Evolutionary conservation across 2,329 filamentous ascomycete genomes (phyloP).

Genomic region (Akanthomyces uredinophilus): DNA sequence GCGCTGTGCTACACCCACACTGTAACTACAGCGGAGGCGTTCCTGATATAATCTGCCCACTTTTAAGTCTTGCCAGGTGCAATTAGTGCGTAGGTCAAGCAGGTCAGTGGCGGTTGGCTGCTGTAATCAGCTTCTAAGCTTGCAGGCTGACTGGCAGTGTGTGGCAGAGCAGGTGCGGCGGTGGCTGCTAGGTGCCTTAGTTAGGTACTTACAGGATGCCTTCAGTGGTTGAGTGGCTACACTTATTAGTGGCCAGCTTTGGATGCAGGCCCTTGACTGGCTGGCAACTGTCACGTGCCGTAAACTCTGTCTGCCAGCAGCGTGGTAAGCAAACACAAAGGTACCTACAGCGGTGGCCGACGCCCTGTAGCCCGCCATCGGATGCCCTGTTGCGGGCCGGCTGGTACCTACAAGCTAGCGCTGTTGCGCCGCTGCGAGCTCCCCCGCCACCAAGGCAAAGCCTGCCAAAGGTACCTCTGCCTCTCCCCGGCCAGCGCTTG

Average conservation of each 20-base stretch:
- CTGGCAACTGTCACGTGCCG: not conserved
- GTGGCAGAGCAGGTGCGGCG: too few relatives aligned
- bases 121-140: not conserved
- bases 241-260: too few relatives aligned
- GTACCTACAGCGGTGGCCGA: not conserved
- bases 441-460: not conserved
- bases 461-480: not conserved
- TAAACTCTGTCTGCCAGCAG: not conserved
- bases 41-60: not conserved
- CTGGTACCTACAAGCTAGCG: not conserved
- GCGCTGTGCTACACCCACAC: too few relatives aligned
- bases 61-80: constrained; percentile 2
- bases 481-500: not conserved
- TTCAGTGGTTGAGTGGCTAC: too few relatives aligned
- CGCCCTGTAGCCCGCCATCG: not conserved
- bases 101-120: not conserved
- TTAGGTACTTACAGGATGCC: too few relatives aligned
- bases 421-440: not conserved
- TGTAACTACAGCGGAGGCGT: not conserved
- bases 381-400: not conserved
- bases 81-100: not conserved
- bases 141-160: not conserved
- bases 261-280: not conserved
- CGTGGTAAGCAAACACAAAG: too few relatives aligned
- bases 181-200: too few relatives aligned